Percentiles rank a stretch among this genome's conserved stretches.
These are phyloP conservation scores for Fomitopsis betulina DNA, from an alignment of 1,284 basidiomycete genomes.

Conservation along the genomic window DNA sequence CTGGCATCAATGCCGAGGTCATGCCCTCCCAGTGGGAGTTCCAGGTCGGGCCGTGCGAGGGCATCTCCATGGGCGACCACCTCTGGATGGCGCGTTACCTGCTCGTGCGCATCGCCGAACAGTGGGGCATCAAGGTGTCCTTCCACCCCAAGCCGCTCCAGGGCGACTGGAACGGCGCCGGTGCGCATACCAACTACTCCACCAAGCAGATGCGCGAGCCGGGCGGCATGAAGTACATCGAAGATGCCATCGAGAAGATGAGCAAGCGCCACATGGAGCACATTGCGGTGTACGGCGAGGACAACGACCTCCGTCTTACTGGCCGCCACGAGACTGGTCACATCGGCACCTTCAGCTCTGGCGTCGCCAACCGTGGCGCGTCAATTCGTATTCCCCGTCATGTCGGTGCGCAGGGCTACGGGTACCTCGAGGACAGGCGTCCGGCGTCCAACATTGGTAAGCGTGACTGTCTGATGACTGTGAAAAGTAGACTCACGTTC, in stretches of 20 bases:
- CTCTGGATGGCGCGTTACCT: slow-evolving; percentile 97
- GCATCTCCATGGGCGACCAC: slow-evolving; percentile 98
- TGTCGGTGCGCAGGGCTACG: slow-evolving; percentile 88
- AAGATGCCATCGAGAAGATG: slow-evolving; percentile 91
- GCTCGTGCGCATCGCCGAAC: slow-evolving; percentile 90
- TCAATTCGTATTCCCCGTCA: slow-evolving; percentile 94
- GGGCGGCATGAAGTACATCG: slow-evolving; percentile 93
- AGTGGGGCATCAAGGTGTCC: slow-evolving; percentile 97
- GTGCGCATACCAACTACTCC: slow-evolving; percentile 94
- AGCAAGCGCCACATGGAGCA: slow-evolving; percentile 83
- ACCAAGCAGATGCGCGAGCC: slow-evolving; percentile 90
- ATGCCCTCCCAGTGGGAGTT: slow-evolving; percentile 99
- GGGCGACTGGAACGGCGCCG: slow-evolving; percentile 99
- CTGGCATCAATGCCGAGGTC: slow-evolving; percentile 99
- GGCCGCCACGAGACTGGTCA: slow-evolving; percentile 97
- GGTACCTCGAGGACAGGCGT: slow-evolving; percentile 95
- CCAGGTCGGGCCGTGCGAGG: slow-evolving; percentile 98
- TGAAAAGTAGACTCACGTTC: slow-evolving; percentile 3
- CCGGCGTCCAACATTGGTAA: slow-evolving; percentile 97
- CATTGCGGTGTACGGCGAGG: slow-evolving; percentile 96
- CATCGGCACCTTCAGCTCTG: slow-evolving; percentile 89
- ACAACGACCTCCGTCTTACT: slow-evolving; percentile 92
- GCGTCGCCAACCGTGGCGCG: slow-evolving; percentile 96
- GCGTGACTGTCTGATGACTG: slow-evolving; percentile 26
- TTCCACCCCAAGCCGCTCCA: slow-evolving; percentile 99